Conservation (phyloP, 495 filamentous ascomycete genomes). For the Glutinoglossum americanum region DNA sequence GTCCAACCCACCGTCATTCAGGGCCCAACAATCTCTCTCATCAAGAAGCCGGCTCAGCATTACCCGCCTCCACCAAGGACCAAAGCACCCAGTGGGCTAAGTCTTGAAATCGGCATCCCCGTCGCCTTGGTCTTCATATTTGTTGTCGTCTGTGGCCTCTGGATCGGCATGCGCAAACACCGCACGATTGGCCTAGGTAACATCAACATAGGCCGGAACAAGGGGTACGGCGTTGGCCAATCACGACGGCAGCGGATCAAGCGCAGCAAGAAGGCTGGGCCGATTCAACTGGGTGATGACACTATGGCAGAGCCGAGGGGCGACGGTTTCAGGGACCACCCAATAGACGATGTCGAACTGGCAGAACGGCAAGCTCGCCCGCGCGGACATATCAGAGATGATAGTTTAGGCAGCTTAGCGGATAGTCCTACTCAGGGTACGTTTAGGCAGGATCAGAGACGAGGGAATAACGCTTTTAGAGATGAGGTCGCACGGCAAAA, state of each 20-base stretch:
- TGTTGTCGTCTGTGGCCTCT: constrained; percentile 2
- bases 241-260: constrained; percentile 3
- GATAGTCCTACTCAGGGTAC: not conserved
- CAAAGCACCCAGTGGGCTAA: not conserved
- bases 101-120: constrained; percentile 2
- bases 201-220: not conserved
- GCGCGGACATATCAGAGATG: not conserved
- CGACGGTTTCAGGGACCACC: not conserved
- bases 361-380: not conserved
- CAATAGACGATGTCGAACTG: not conserved
- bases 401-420: not conserved
- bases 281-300: not conserved
- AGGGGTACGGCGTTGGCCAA: constrained; percentile 2
- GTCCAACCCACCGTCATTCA: not conserved
- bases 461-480: not conserved
- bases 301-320: not conserved
- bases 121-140: not conserved
- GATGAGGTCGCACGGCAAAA: not conserved
- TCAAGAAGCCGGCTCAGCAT: not conserved
- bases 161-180: not conserved
- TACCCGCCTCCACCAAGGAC: not conserved
- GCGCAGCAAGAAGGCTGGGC: not conserved
- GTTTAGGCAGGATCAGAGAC: not conserved
- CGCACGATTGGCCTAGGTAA: not conserved
- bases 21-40: constrained; percentile 3